Percentiles rank a stretch among this genome's conserved stretches.
phyloP scores from a whole-genome alignment of 2,329 filamentous ascomycete species.

The Calonectria hawksworthii region DNA sequence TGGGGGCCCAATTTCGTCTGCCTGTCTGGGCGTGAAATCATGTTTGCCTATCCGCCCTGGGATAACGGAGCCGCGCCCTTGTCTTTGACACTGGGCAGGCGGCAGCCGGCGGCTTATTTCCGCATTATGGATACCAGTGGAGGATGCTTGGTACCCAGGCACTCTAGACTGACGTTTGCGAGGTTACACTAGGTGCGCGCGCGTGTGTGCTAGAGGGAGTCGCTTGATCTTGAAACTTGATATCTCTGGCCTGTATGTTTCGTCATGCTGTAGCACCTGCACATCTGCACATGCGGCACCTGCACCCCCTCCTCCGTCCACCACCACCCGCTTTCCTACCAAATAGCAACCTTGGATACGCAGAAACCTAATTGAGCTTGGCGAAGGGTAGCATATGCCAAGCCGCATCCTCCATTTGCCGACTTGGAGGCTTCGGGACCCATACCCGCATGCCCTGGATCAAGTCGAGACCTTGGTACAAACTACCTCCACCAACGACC shows the following conservation, averaged over 20 bases:
- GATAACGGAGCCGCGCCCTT: conserved; percentile 12
- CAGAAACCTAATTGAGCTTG: conserved; percentile 3
- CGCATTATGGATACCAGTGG: neutral
- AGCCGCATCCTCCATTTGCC: neutral
- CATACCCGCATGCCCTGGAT: neutral
- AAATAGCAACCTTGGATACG: neutral
- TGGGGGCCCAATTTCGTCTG: conserved; percentile 36
- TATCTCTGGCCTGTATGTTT: neutral
- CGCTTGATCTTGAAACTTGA: conserved; percentile 5
- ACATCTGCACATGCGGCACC: neutral
- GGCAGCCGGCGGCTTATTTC: conserved; percentile 22
- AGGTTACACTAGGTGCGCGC: conserved; percentile 20
- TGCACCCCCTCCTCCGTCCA: neutral
- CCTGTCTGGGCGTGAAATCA: conserved; percentile 22
- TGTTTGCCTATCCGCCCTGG: conserved; percentile 17
- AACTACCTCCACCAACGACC: neutral
- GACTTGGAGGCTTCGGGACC: neutral
- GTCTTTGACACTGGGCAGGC: conserved; percentile 10
- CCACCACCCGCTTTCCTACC: neutral
- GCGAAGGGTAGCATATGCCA: neutral
- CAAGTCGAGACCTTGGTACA: neutral
- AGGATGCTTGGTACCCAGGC: neutral
- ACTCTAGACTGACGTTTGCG: conserved; percentile 1
- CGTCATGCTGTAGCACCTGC: neutral
- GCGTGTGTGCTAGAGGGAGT: conserved; percentile 9